Conservation (phyloP, 2,329 filamentous ascomycete genomes). For the Colletotrichum abscissum region DNA sequence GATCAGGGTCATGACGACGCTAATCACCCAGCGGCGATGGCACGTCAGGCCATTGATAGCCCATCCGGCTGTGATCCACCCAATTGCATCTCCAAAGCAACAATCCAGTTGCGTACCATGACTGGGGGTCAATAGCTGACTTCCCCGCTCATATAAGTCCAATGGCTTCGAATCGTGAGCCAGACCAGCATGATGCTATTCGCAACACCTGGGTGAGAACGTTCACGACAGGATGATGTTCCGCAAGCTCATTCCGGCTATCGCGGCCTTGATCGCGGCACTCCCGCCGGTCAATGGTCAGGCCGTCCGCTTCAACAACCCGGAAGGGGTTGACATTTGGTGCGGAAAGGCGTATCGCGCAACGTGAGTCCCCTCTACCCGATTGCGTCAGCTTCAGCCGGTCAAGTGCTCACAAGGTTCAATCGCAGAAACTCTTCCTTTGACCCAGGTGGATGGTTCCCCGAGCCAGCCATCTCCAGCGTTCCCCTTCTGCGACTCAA, state of each 20-base stretch:
- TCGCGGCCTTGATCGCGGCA: neutral
- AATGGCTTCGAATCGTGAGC: too few species aligned
- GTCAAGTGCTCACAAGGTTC: neutral
- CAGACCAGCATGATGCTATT: neutral
- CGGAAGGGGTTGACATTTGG: constrained; percentile 29
- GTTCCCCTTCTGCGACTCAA: constrained; percentile 54
- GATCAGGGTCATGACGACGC: neutral
- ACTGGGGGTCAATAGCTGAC: neutral
- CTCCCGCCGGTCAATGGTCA: neutral
- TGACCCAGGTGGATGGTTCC: constrained; percentile 56
- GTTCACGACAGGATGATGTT: neutral
- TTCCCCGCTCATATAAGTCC: constrained; percentile 15
- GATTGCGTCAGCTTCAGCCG: neutral
- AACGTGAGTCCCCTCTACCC: neutral
- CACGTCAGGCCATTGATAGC: neutral
- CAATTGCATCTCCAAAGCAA: neutral
- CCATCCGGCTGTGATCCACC: neutral
- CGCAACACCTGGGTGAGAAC: neutral
- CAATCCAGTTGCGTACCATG: neutral
- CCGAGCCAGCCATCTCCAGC: constrained; percentile 46
- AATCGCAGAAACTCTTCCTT: constrained; percentile 50
- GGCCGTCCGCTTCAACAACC: constrained; percentile 30
- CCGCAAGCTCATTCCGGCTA: neutral
- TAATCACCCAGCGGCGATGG: neutral
- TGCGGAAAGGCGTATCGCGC: constrained; percentile 32